Conservation (phyloP, 768 basidiomycete genomes). For the Tylopilus intermedius region DNA sequence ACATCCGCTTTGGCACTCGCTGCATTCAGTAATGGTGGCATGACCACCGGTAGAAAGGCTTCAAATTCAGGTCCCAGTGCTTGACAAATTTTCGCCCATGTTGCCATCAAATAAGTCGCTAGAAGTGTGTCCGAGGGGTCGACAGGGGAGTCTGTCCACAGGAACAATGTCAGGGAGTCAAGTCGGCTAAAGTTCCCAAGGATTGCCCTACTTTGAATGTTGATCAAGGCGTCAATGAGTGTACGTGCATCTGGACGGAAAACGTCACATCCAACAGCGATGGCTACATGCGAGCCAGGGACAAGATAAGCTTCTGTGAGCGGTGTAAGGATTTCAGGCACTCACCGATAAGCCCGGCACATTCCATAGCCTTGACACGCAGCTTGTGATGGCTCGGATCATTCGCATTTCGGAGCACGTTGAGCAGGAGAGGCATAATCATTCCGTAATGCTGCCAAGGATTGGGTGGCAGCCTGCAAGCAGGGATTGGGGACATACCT, state of each 20-base stretch:
- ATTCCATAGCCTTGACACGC: slow-evolving; percentile 85
- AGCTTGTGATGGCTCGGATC: slow-evolving; percentile 62
- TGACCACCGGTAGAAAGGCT: slow-evolving; percentile 79
- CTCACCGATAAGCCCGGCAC: slow-evolving; percentile 79
- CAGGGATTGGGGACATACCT: slow-evolving; percentile 37
- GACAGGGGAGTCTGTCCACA: slow-evolving; percentile 49
- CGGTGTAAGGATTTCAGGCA: slow-evolving; percentile 2
- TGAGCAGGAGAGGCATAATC: slow-evolving; percentile 78
- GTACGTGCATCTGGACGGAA: slow-evolving; percentile 71
- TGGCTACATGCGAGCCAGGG: slow-evolving; percentile 43
- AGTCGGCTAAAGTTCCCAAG: background rate
- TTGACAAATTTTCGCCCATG: slow-evolving; percentile 87
- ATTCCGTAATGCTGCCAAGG: slow-evolving; percentile 57
- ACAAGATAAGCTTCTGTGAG: background rate
- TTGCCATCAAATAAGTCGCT: slow-evolving; percentile 73
- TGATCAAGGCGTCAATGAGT: slow-evolving; percentile 67
- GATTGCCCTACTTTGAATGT: slow-evolving; percentile 61
- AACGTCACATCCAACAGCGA: slow-evolving; percentile 78
- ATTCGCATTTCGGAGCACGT: slow-evolving; percentile 69
- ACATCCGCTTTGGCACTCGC: slow-evolving; percentile 81
- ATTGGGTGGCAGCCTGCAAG: background rate
- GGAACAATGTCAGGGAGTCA: background rate
- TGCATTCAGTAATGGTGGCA: slow-evolving; percentile 69
- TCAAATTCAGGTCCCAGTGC: slow-evolving; percentile 82
- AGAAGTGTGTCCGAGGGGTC: slow-evolving; percentile 72